A percentile compares a stretch with the other conserved stretches of the same genome.
Evolutionary conservation across 2,329 filamentous ascomycete genomes (phyloP).

Genomic region (Byssoonygena ceratinophila): DNA sequence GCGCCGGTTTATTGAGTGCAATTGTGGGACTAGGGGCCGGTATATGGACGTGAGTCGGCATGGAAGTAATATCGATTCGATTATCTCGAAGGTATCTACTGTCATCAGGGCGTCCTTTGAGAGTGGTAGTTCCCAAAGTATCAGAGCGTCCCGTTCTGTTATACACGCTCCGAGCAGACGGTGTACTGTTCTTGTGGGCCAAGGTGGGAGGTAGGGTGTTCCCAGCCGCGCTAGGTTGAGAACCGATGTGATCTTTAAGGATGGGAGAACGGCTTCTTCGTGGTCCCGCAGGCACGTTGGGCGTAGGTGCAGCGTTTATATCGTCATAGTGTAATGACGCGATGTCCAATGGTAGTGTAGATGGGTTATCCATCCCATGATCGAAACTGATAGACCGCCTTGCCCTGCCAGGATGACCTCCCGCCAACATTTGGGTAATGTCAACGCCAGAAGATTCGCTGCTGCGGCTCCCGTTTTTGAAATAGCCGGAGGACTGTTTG

Average conservation of each 20-base stretch:
- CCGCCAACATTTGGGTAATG: conserved; percentile 43
- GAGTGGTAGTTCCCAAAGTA: conserved; percentile 30
- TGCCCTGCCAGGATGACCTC: conserved; percentile 25
- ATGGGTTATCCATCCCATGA: conserved; percentile 24
- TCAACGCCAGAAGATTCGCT: conserved; percentile 72
- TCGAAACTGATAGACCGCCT: conserved; percentile 39
- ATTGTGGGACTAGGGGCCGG: conserved; percentile 46
- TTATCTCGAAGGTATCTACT: conserved; percentile 21
- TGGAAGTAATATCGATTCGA: conserved; percentile 30
- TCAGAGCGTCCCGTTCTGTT: conserved; percentile 31
- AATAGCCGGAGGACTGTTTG: conserved; percentile 42
- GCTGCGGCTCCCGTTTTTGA: conserved; percentile 58
- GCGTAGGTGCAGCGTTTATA: conserved; percentile 75
- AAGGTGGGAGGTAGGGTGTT: conserved; percentile 26
- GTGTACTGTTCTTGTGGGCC: conserved; percentile 35
- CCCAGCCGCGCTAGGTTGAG: conserved; percentile 18
- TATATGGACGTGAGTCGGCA: conserved; percentile 39
- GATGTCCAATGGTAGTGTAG: background rate
- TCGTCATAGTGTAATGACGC: conserved; percentile 31
- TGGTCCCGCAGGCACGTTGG: conserved; percentile 71
- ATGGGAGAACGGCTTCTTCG: conserved; percentile 43
- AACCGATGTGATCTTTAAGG: conserved; percentile 25
- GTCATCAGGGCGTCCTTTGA: conserved; percentile 26
- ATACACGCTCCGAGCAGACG: conserved; percentile 33
- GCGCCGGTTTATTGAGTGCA: conserved; percentile 40